Base-by-base conservation (phyloP, 2,329 filamentous ascomycete genomes). In the Trichoderma atroviride region DNA sequence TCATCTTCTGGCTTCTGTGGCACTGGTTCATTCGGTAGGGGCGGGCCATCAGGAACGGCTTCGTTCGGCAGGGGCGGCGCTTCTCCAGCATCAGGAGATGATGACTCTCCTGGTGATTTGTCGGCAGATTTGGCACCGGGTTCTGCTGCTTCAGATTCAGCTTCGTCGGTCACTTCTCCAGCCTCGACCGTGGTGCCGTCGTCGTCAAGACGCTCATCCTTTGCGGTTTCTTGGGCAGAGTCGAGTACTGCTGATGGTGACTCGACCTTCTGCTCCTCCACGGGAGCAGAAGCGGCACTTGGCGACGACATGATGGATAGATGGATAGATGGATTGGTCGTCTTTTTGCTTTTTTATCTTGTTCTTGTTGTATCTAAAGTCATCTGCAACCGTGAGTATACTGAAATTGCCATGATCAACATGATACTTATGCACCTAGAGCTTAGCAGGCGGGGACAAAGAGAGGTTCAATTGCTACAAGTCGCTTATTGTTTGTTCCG, bases 1-100 rank as follows among this genome's bases (percentile, higher is more conserved):
- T 91, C 88, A 70, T 90, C 87, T 78, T 91, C 87, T 58, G 64
- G 9, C 69, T 90, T 85, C 65, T 84, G 71, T 75, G 85, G 81
- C 61, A 78, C 74, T 16, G 81, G 79, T 69, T 84, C 83, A 57
- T 77, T 74, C 2, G 83, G 83, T 7, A 85, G 74, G 0, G 82
- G 82, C 4, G 83, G 83, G 14, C 73, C 77, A 53, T 70, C 69
- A 1, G 71, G 69, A 11, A 68, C 70, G 27, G 75, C 52, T 59
- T 82, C 81, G 43, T 77, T 75, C 6, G 81, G 81, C 9, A 83
- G 75, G 16, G 80, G 79, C 40, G 81, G 80, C 33, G 67, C 58
- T 14, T 60, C 61, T 31, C 33, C 50, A 47, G 75, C 76, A 53
- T 75, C 72, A 59, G 70, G 31, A 60, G 70, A 40, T 24, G 69